Base-by-base conservation (phyloP, 2,329 filamentous ascomycete genomes). In the Aspergillus phoenicis region DNA sequence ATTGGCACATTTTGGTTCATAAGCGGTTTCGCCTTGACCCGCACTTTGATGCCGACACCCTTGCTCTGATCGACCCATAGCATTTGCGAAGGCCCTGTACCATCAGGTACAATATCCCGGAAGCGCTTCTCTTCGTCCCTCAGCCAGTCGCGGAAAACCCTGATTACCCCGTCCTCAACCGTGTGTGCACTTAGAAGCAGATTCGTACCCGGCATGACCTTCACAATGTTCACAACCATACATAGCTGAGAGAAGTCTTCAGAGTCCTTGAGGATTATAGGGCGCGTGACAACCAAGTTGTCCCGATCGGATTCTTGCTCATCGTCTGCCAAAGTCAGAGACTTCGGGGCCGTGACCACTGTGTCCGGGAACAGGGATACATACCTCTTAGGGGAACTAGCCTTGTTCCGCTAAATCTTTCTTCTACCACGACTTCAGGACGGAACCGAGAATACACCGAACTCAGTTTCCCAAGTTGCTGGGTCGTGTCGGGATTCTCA, bases 241-340 rank as follows among this genome's bases (percentile, higher is more conserved):
- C 89, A 89, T 10, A 95, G 82, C 75, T 95, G 91, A 1, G 88
- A 87, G 71, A 94, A 93, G 17, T 87, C 78, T 75, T 93, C 90
- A 63, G 86, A 83, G 1, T 84, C 83, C 65, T 93, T 91, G 1
- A 95, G 79, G 49, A 81, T 80, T 45, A 94, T 72, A 8, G 84
- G 84, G 61, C 90, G 84, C 13, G 79, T 83, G 1, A 89, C 84
- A 7, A 80, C 28, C 26, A 56, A 15, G n/a, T 58, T 15, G 7
- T 64, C 58, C 15, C 47, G 28, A 3, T 49, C 2, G 20, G 45
- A 8, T 26, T 60, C 33, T 2, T 52, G 45, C 30, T 57, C 26
- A 38, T 28, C 10, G 26, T 54, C 63, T 66, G 60, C 51, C 8
- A 49, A 39, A 28, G 48, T 65, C 57, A 66, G 61, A 52, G 41